phyloP scores from a whole-genome alignment of 1,284 basidiomycete genomes.

The Phellopilus nigrolimitatus region DNA sequence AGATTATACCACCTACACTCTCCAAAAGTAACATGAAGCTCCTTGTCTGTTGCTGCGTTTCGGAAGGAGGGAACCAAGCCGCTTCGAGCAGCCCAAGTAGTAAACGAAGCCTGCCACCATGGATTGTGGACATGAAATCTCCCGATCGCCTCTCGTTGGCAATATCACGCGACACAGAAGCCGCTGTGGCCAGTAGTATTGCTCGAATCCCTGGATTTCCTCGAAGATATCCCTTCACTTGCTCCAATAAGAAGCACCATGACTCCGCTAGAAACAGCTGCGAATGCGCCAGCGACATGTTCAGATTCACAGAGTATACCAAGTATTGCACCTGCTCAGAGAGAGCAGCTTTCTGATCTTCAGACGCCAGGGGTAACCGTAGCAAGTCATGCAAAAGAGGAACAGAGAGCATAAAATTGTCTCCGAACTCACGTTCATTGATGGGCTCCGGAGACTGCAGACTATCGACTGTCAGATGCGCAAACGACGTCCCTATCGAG shows the following conservation, averaged over 20 bases:
- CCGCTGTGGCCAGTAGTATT: constrained; percentile 55
- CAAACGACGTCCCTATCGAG: constrained; percentile 43
- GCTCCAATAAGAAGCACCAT: constrained; percentile 72
- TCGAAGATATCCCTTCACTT: constrained; percentile 60
- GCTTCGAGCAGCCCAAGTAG: constrained; percentile 75
- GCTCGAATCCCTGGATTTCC: constrained; percentile 50
- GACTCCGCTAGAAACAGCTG: constrained; percentile 72
- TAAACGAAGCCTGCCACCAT: constrained; percentile 70
- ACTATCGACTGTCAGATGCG: constrained; percentile 55
- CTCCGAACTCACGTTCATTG: constrained; percentile 74
- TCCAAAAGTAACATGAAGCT: constrained; percentile 59
- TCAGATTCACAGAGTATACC: constrained; percentile 70
- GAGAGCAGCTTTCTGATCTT: constrained; percentile 37
- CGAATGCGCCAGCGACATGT: constrained; percentile 79
- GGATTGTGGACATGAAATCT: constrained; percentile 82
- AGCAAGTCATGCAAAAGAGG: constrained; percentile 50
- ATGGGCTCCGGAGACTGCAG: constrained; percentile 59
- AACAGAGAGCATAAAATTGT: constrained; percentile 69
- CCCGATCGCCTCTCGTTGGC: constrained; percentile 70
- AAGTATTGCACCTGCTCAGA: constrained; percentile 47
- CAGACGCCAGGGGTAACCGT: constrained; percentile 38
- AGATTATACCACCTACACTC: constrained; percentile 62
- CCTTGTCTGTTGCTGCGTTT: constrained; percentile 50
- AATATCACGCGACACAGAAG: constrained; percentile 61
- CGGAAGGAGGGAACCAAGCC: constrained; percentile 66